Base-by-base conservation (phyloP, 768 basidiomycete genomes). In the Sistotremastrum niveocremeum region DNA sequence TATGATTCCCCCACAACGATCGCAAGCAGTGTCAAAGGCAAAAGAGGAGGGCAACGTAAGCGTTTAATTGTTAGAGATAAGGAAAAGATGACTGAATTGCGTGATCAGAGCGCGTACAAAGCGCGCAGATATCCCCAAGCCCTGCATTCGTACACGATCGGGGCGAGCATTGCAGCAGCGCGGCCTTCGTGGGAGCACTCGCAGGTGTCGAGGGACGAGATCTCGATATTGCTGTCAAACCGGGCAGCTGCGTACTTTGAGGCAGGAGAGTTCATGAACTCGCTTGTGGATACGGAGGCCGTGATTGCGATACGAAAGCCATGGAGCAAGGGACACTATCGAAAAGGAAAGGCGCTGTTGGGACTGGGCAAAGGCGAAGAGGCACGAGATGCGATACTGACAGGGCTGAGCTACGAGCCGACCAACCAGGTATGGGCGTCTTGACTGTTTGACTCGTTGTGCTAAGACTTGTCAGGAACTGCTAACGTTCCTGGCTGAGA, bases 21-120 rank as follows among this genome's bases (percentile, higher is more conserved):
- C 84, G 0, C 75, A 81, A 52, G 72, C 77, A 20, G 76, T 97
- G 46, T 81, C 76, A 9, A 67, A 71, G 41, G 80, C 82, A 4
- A 97, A 97, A 59, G 94, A 98, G 41, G 87, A 94, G 51, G 95
- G 95, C 49, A 99, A 99, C 61, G 89, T 89, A 57, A 57, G 87
- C 69, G 33, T 34, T 50, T 35, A 5, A 12, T 37, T 3, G 30
- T 33, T 45, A 38, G 7, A 30, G 39, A 41, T 7, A 20, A 5
- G 12, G 6, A n/a, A 41, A 20, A 12, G 6, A 7, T n/a, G 9
- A 20, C 34, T 46, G n/a, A 47, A 5, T 46, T 45, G 52, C 39
- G 28, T 34, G 9, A 43, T 0, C 59, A 94, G 91, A 65, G 72
- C 37, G 61, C 83, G 3, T 98, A 86, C 71, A 94, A 94, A 63